A percentile compares a stretch with the other conserved stretches of the same genome.
These are phyloP conservation scores for Mollisia scopiformis DNA, from an alignment of 2,329 filamentous ascomycete genomes.

Conservation along the genomic window DNA sequence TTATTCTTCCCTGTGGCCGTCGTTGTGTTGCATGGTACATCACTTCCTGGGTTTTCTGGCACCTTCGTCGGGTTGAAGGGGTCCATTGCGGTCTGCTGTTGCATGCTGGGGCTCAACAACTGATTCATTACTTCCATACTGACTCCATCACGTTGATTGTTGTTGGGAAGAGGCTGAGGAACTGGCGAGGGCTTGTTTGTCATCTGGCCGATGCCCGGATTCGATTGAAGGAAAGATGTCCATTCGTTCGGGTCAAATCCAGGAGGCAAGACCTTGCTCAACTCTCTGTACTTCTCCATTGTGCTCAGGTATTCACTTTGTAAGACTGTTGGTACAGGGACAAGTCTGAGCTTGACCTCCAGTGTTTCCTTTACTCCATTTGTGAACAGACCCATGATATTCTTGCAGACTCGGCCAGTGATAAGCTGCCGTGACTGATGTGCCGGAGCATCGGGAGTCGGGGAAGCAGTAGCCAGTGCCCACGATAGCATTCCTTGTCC, in stretches of 20 bases:
- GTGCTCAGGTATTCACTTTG: slow-evolving; percentile 63
- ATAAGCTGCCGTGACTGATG: slow-evolving; percentile 71
- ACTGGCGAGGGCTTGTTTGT: slow-evolving; percentile 24
- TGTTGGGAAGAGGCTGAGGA: slow-evolving; percentile 13
- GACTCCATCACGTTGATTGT: slow-evolving; percentile 28
- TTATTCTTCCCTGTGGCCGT: slow-evolving; percentile 20
- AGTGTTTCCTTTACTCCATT: slow-evolving; percentile 85
- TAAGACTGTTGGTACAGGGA: slow-evolving; percentile 65
- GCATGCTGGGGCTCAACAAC: slow-evolving; percentile 34
- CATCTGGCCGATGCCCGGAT: slow-evolving; percentile 52
- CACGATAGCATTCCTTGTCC: slow-evolving; percentile 95
- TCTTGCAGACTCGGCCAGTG: slow-evolving; percentile 88
- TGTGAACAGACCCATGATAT: slow-evolving; percentile 80
- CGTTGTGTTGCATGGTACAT: slow-evolving; percentile 15
- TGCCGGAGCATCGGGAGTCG: slow-evolving; percentile 54
- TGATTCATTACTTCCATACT: slow-evolving; percentile 45
- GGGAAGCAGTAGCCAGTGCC: slow-evolving; percentile 63
- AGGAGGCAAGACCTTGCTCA: slow-evolving; percentile 59
- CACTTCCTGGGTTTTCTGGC: slow-evolving; percentile 18
- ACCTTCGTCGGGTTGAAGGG: slow-evolving; percentile 21
- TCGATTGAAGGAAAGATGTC: slow-evolving; percentile 76
- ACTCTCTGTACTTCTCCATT: slow-evolving; percentile 62
- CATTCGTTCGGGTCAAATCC: slow-evolving; percentile 75
- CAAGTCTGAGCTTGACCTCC: slow-evolving; percentile 88
- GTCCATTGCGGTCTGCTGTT: slow-evolving; percentile 25